Percentiles rank a stretch among this genome's conserved stretches.
phyloP scores from a whole-genome alignment of 2,329 filamentous ascomycete genomes.

The Stachybotrys elegans region DNA sequence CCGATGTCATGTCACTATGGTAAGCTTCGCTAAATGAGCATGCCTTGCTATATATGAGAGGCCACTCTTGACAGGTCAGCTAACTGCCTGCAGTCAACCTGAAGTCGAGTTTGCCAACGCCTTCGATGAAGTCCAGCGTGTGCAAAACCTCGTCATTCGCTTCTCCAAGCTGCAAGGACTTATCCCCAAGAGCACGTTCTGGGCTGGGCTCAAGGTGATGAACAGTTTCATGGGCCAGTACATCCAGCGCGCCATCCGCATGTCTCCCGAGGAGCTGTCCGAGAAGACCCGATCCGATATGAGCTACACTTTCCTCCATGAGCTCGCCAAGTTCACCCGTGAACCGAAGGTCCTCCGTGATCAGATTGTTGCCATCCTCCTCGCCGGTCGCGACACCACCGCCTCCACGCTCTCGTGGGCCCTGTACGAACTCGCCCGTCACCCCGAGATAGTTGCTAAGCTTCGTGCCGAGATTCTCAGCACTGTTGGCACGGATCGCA shows the following conservation, averaged over 20 bases:
- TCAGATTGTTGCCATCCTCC: slow-evolving; percentile 75
- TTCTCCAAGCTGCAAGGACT: slow-evolving; percentile 58
- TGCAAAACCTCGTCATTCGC: slow-evolving; percentile 64
- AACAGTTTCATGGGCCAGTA: slow-evolving; percentile 73
- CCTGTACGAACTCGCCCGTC: slow-evolving; percentile 73
- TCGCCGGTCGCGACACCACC: slow-evolving; percentile 85
- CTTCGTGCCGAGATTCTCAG: slow-evolving; percentile 69
- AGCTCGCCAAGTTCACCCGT: slow-evolving; percentile 74
- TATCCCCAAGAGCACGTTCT: slow-evolving; percentile 62
- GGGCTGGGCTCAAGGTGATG: slow-evolving; percentile 59
- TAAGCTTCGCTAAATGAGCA: slow-evolving; percentile 23
- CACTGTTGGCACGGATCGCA: slow-evolving; percentile 56
- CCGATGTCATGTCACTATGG: slow-evolving; percentile 62
- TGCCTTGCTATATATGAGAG: no score
- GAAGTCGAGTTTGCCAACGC: slow-evolving; percentile 75
- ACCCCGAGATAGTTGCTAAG: slow-evolving; percentile 61
- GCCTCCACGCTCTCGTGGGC: slow-evolving; percentile 76
- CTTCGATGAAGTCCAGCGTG: slow-evolving; percentile 72
- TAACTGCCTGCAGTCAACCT: no score
- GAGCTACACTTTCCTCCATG: slow-evolving; percentile 81
- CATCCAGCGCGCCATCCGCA: slow-evolving; percentile 66
- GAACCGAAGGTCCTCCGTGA: slow-evolving; percentile 70
- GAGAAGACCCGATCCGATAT: slow-evolving; percentile 65
- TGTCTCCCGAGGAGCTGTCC: slow-evolving; percentile 67
- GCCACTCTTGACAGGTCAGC: no score